phyloP scores from a whole-genome alignment of 179 eudicot genomes.

The Camellia oleifera region DNA sequence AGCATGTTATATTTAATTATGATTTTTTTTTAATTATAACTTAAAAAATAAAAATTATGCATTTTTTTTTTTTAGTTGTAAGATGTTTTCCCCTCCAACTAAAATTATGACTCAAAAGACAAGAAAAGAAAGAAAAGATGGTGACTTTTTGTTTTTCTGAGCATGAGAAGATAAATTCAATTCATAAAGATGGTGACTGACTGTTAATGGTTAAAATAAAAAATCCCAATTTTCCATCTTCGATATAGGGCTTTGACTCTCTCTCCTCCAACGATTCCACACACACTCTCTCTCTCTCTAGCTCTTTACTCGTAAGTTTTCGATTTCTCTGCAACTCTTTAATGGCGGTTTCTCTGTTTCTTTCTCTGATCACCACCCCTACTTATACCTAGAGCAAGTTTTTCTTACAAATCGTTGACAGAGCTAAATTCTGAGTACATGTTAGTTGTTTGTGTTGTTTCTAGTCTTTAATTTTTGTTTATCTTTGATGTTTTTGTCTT shows the following conservation, averaged over 20 bases:
- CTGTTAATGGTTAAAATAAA: background rate
- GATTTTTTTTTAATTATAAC: too few species aligned
- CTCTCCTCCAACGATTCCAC: background rate
- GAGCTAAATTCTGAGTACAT: background rate
- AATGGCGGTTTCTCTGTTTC: background rate
- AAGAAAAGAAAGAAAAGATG: background rate
- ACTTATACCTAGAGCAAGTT: background rate
- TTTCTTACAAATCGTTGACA: background rate
- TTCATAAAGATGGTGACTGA: background rate
- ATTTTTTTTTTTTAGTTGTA: too few species aligned
- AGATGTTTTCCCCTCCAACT: too few species aligned
- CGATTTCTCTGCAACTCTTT: background rate
- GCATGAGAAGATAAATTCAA: too few species aligned
- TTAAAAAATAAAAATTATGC: too few species aligned
- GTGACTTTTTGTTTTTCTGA: too few species aligned
- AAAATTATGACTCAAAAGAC: background rate
- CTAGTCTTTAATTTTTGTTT: background rate
- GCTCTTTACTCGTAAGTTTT: conserved; percentile 12
- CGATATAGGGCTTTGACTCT: conserved; percentile 33
- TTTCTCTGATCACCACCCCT: background rate
- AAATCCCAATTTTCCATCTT: conserved; percentile 10
- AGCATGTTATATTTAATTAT: too few species aligned
- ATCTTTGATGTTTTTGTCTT: background rate
- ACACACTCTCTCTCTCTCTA: background rate
- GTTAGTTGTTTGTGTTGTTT: background rate